Evolutionary conservation across 1,284 basidiomycete genomes (phyloP), one percentile per base, ranked within the genome.

Genomic region (Amylostereum areolatum): DNA sequence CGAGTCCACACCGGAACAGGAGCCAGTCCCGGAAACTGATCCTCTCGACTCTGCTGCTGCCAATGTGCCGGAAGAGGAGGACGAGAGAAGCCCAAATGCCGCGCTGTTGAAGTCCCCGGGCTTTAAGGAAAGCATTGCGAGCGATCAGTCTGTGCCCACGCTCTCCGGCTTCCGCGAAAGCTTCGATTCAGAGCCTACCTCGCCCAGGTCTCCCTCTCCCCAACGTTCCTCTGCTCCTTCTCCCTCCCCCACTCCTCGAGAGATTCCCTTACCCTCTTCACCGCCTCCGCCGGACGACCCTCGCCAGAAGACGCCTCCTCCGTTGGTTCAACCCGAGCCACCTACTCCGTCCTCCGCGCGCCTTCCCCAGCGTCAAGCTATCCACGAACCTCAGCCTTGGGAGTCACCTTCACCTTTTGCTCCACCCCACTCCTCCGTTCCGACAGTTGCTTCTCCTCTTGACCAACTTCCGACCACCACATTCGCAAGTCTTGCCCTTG

Each of bases 401-500:
- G 41, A 2, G 51, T 59, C n/a, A 51, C 57, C 27, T 55, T 56
- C 36, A 57, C 62, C 27, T 43, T 55, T 85, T 85, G 2, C 27
- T 41, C 57, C 24, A 25, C 56, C 8, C n/a, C 57, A 28, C 49
- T 51, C 32, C 45, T 58, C 25, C 57, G 67, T 50, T 34, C 61
- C 27, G 57, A 66, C 49, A 63, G 54, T 69, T 4, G 64, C 77
- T 33, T 73, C 72, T 3, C 85, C 87, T 28, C 65, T 86, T 33
- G 81, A 81, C 25, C 69, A 64, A 37, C 66, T 70, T 12, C 56
- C 63, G 2, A 50, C 56, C 10, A 45, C 52, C 18, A 74, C 81
- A 2, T 74, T 83, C 51, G 69, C 81, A 4, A 78, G 77, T 42
- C 73, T 88, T 7, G 75, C 81, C 0, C 64, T 86, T 24, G 82